phyloP scores from a whole-genome alignment of 2,329 filamentous ascomycete genomes.

The Alternaria ethzedia region DNA sequence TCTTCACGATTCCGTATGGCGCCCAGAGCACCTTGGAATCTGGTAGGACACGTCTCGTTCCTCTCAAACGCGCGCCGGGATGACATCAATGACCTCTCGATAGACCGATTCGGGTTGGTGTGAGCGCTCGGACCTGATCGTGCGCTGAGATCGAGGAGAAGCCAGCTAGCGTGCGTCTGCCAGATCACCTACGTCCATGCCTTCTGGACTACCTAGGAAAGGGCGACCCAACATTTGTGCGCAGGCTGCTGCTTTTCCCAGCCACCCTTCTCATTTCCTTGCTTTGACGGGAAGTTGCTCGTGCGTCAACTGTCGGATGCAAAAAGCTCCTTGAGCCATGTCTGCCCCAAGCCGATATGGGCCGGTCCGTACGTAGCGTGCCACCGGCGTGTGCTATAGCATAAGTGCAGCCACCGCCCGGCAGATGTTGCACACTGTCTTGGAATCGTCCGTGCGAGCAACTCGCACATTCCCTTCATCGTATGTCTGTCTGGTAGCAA shows the following conservation, averaged over 20 bases:
- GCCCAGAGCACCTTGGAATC: conserved; percentile 1
- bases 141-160: not conserved
- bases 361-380: not conserved
- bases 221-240: not conserved
- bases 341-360: not conserved
- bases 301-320: not conserved
- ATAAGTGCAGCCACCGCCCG: not conserved
- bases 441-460: not conserved
- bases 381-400: not conserved
- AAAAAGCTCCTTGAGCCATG: not conserved
- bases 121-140: not conserved
- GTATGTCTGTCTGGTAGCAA: not conserved
- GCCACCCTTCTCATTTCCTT: not conserved
- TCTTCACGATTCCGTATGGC: not conserved
- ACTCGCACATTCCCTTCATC: not conserved
- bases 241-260: not conserved
- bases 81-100: conserved; percentile 19
- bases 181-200: not conserved
- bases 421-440: not conserved
- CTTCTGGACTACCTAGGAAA: too few relatives aligned
- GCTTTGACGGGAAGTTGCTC: not conserved
- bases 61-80: conserved; percentile 1
- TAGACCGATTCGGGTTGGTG: conserved; percentile 1
- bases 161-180: too few relatives aligned
- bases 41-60: conserved; percentile 8